Evolutionary conservation across 2,329 filamentous ascomycete species (phyloP).

Genomic region (Neurospora crassa): DNA sequence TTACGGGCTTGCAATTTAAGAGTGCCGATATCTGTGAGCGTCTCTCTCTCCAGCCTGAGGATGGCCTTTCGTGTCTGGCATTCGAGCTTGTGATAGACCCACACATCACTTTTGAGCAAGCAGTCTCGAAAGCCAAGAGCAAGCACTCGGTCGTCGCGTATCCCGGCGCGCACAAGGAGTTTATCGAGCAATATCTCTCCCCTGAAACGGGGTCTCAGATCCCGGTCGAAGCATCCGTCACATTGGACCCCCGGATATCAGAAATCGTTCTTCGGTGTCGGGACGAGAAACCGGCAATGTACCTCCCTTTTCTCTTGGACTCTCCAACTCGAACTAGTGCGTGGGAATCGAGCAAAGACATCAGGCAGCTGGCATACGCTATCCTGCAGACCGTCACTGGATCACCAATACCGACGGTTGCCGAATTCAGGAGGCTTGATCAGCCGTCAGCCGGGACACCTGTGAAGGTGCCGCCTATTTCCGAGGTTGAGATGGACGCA

Average conservation of each 20-base stretch:
- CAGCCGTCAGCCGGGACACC: slow-evolving; percentile 22
- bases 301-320: slow-evolving; percentile 32
- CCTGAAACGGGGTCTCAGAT: slow-evolving; percentile 9
- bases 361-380: slow-evolving; percentile 29
- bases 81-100: slow-evolving; percentile 24
- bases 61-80: slow-evolving; percentile 20
- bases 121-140: slow-evolving; percentile 17
- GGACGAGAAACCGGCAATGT: slow-evolving; percentile 20
- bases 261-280: slow-evolving; percentile 19
- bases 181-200: slow-evolving; percentile 18
- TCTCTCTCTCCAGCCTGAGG: slow-evolving; percentile 15
- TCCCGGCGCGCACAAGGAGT: slow-evolving; percentile 18
- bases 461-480: slow-evolving; percentile 19
- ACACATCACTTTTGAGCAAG: slow-evolving; percentile 15
- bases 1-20: slow-evolving; percentile 17
- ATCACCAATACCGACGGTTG: slow-evolving; percentile 15
- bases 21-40: slow-evolving; percentile 16
- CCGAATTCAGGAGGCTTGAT: slow-evolving; percentile 30
- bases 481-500: slow-evolving; percentile 17
- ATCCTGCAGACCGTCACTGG: slow-evolving; percentile 19
- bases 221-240: neutral
- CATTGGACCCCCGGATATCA: slow-evolving; percentile 21
- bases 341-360: slow-evolving; percentile 28
- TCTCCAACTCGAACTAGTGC: slow-evolving; percentile 27
- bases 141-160: slow-evolving; percentile 5